Percentiles rank a stretch among this genome's conserved stretches.
phyloP scores from a whole-genome alignment of 306 rosid genomes.

The Malus orientalis region DNA sequence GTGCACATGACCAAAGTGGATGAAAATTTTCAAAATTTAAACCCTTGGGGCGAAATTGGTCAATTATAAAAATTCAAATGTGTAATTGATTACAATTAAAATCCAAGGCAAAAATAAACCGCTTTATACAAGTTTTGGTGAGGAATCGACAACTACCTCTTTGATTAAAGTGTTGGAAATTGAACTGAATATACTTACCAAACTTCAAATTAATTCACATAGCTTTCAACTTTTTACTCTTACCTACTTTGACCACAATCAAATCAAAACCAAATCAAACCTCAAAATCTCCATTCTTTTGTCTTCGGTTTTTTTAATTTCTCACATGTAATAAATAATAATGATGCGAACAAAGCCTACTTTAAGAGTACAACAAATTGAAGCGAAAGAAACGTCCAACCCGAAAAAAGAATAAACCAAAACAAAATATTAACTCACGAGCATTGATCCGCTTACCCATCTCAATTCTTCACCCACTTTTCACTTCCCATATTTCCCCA shows the following conservation, averaged over 20 bases:
- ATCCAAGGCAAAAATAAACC: rapidly evolving
- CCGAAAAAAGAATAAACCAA: background rate
- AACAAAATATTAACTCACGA: background rate
- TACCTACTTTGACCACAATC: background rate
- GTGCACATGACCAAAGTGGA: no score
- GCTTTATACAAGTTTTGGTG: no score
- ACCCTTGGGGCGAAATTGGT: no score
- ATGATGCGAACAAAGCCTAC: background rate
- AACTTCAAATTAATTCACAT: background rate
- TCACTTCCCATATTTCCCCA: no score
- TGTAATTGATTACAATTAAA: no score
- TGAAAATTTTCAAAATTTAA: no score
- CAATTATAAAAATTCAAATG: no score
- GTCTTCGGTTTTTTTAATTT: background rate
- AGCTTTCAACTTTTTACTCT: background rate
- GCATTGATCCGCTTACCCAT: background rate
- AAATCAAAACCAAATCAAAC: background rate
- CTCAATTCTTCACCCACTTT: background rate
- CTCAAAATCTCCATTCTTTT: background rate
- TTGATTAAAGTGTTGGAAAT: no score
- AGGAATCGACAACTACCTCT: no score
- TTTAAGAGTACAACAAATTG: background rate
- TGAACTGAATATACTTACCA: background rate
- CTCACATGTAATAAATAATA: background rate
- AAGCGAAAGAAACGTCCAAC: background rate